A percentile compares a stretch with the other conserved stretches of the same genome.
These are phyloP conservation scores for Auricularia sp. DNA, from an alignment of 768 basidiomycete species.

Conservation along the genomic window DNA sequence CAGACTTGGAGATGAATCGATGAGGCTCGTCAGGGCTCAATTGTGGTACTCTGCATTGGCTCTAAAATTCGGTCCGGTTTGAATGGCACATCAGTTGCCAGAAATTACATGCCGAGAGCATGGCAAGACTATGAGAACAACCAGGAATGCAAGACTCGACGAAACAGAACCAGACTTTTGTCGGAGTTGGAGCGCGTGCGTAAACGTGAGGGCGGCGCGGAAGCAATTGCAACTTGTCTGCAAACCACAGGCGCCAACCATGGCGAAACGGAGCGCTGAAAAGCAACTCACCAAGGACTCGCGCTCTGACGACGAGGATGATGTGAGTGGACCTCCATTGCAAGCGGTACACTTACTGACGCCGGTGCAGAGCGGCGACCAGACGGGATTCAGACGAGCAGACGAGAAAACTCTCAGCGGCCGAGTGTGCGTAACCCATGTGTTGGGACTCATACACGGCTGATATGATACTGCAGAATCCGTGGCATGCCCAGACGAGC, in stretches of 20 bases:
- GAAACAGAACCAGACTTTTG: too few species aligned
- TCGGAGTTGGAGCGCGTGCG: too few species aligned
- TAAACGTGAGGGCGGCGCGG: background rate
- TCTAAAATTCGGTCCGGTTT: too few species aligned
- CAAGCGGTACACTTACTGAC: background rate
- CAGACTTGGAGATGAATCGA: too few species aligned
- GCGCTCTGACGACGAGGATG: constrained; percentile 30
- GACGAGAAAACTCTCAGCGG: constrained; percentile 44
- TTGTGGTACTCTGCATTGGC: too few species aligned
- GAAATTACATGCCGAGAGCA: too few species aligned
- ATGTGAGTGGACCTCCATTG: constrained; percentile 21
- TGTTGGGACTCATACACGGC: constrained; percentile 9
- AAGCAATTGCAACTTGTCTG: background rate
- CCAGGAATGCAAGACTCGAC: too few species aligned
- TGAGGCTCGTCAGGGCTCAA: too few species aligned
- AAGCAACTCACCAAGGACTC: constrained; percentile 55
- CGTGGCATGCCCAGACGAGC: constrained; percentile 49
- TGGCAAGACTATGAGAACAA: too few species aligned
- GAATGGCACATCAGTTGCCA: too few species aligned
- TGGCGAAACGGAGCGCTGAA: constrained; percentile 62
- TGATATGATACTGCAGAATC: constrained; percentile 36
- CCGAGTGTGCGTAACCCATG: constrained; percentile 40
- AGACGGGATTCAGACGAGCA: constrained; percentile 47
- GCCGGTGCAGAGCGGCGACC: background rate
- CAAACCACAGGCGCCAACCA: background rate